Evolutionary conservation across 1,139 yeast genomes (phyloP).

Genomic region (Blastobotrys capitulatus): DNA sequence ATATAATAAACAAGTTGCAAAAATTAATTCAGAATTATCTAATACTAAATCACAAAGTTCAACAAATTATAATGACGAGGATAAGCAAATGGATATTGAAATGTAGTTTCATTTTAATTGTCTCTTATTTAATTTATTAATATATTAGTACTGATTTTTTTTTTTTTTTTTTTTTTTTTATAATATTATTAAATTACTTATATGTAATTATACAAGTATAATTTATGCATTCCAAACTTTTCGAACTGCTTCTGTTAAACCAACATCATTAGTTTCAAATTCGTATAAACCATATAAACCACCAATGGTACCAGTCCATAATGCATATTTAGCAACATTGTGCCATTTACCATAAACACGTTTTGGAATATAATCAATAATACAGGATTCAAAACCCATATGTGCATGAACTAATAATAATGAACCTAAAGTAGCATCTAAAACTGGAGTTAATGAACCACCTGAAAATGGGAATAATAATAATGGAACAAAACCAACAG

Average conservation of each 20-base stretch:
- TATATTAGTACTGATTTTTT: too few species aligned
- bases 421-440: conserved; percentile 65
- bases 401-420: conserved; percentile 67
- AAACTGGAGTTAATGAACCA: conserved; percentile 54
- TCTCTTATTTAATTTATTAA: too few species aligned
- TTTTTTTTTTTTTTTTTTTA: too few species aligned
- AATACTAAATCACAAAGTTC: too few species aligned
- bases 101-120: too few species aligned
- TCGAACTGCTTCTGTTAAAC: conserved; percentile 40
- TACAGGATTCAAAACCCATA: conserved; percentile 79
- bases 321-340: conserved; percentile 53
- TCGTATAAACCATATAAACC: conserved; percentile 78
- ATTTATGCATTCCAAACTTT: conserved; percentile 39
- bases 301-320: conserved; percentile 65
- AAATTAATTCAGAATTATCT: not conserved
- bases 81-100: too few species aligned
- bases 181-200: too few species aligned
- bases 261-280: conserved; percentile 73
- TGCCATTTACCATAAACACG: conserved; percentile 76
- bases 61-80: too few species aligned
- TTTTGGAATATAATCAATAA: conserved; percentile 81
- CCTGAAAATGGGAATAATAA: conserved; percentile 65
- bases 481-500: conserved; percentile 70
- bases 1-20: conserved; percentile 3
- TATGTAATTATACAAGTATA: too few species aligned